phyloP scores from a whole-genome alignment of 1,139 yeast species.

The Pichia sorboxylosa region DNA sequence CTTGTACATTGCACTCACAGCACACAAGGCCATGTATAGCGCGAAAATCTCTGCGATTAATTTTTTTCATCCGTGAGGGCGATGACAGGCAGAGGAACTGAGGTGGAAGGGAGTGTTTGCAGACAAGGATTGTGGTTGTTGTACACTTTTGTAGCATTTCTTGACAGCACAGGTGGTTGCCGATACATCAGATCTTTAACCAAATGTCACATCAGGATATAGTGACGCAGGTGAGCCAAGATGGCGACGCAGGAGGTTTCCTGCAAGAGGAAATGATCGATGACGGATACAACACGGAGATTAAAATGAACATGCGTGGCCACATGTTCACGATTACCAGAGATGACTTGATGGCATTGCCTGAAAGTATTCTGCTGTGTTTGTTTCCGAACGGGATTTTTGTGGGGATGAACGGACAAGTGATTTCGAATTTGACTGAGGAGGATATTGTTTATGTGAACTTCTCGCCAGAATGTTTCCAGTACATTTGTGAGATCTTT shows the following conservation, averaged over 20 bases:
- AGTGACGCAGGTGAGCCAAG: slow-evolving; percentile 47
- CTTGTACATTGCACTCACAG: too few species aligned
- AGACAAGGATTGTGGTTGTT: too few species aligned
- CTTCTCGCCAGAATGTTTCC: slow-evolving; percentile 78
- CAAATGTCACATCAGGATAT: slow-evolving; percentile 28
- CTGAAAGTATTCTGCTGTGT: slow-evolving; percentile 80
- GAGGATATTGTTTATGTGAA: slow-evolving; percentile 69
- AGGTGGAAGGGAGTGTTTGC: too few species aligned
- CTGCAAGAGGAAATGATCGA: slow-evolving; percentile 24
- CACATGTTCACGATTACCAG: slow-evolving; percentile 58
- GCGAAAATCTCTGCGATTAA: too few species aligned
- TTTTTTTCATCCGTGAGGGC: too few species aligned
- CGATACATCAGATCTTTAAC: too few species aligned
- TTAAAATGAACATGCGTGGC: slow-evolving; percentile 59
- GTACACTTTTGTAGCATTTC: too few species aligned
- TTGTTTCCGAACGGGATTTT: slow-evolving; percentile 85
- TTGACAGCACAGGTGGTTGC: too few species aligned
- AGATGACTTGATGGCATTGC: slow-evolving; percentile 81
- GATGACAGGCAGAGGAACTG: too few species aligned
- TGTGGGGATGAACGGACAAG: slow-evolving; percentile 60
- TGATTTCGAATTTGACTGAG: slow-evolving; percentile 66
- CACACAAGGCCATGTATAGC: too few species aligned
- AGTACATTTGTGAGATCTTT: slow-evolving; percentile 64
- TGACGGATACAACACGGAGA: slow-evolving; percentile 50
- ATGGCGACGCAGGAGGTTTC: slow-evolving; percentile 11